Evolutionary conservation across 192 early-diverging fungal species (phyloP), one percentile per base, ranked within the genome.

Genomic region (Obelidium mucronatum): DNA sequence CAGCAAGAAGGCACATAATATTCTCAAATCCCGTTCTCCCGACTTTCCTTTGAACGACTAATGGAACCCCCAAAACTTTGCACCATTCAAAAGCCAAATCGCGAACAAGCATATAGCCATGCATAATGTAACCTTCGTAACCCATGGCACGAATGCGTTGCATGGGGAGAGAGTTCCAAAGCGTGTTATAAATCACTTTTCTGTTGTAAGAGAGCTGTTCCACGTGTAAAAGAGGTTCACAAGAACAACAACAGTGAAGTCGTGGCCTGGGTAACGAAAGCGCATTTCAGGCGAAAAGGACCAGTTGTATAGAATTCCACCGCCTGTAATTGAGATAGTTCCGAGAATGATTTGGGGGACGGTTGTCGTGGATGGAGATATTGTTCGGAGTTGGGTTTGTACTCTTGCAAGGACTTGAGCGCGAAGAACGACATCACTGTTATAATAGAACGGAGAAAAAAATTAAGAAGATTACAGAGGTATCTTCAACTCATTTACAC

Each of bases 301-400:
- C 78, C 79, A 83, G 39, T 74, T 78, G 33, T 22, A 75, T 2
- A 67, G 26, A 30, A 83, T 78, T 34, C 78, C 78, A 36, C 82
- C 82, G 24, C 75, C 82, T 15, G 82, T 83, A 52, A 80, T 61
- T 11, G 33, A 35, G 15, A 80, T n/a, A 15, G 67, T 62, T 8
- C 82, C 82, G 3, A 80, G 17, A 24, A 75, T 19, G 28, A 80
- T 33, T 53, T 83, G 82, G 22, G 75, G 75, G 2, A 83, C 30
- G 1, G 42, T 56, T 35, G 15, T 37, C 40, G 71, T 22, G 15
- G n/a, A 5, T 65, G 78, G 44, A 75, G 69, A 22, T 22, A 28
- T 40, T 68, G 68, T 44, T 77, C 51, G 28, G 52, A 61, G 44
- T 26, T 17, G 11, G 31, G 37, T 42, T 53, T 69, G 67, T 17